These are phyloP conservation scores for Oxyria digyna DNA, from an alignment of 148 eudicot genomes.

Conservation along the genomic window DNA sequence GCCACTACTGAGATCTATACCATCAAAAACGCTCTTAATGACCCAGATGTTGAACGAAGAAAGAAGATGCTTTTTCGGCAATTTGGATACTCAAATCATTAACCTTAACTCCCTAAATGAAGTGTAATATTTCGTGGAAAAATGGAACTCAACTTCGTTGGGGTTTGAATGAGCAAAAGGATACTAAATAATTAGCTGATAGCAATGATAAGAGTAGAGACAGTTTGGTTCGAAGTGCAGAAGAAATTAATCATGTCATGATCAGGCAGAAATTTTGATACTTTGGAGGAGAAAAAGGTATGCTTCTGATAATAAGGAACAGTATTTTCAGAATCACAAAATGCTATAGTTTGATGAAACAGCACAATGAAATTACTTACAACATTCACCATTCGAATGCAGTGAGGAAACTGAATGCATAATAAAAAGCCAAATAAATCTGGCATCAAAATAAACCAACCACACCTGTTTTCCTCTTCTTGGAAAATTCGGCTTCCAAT, in stretches of 20 bases:
- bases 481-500: slow-evolving; percentile 28
- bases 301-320: no score
- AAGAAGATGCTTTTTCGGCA: background rate
- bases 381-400: background rate
- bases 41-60: background rate
- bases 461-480: slow-evolving; percentile 76
- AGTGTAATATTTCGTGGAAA: background rate
- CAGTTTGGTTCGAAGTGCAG: background rate
- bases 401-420: background rate
- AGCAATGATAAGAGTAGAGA: background rate
- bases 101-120: background rate
- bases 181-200: background rate
- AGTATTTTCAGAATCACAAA: no score
- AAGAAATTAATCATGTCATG: background rate
- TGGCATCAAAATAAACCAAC: background rate
- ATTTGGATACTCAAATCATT: background rate
- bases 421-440: background rate
- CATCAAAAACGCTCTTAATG: background rate
- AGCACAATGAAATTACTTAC: no score
- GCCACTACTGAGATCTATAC: slow-evolving; percentile 18
- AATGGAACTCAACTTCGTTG: background rate
- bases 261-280: background rate
- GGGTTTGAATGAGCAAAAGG: background rate
- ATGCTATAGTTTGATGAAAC: no score
- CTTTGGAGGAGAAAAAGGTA: background rate